Conservation (phyloP, 2,329 filamentous ascomycete species). For the Cordyceps javanica region DNA sequence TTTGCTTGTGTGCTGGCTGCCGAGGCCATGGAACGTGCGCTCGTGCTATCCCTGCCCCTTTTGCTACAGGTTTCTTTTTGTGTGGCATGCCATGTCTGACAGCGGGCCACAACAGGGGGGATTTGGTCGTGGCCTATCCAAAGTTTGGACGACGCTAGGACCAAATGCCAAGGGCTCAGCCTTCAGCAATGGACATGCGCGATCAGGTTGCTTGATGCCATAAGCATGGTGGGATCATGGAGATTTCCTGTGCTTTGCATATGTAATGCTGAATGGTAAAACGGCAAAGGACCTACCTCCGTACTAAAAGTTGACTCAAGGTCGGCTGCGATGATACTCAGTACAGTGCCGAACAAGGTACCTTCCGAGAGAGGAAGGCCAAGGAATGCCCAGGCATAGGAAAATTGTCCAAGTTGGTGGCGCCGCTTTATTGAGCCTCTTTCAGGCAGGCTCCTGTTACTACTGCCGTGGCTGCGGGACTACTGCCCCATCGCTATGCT, state of each 20-base stretch:
- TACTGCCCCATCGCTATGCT: neutral
- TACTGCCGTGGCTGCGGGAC: no score
- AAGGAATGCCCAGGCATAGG: neutral
- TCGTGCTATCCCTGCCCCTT: constrained; percentile 1
- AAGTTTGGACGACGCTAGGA: constrained; percentile 6
- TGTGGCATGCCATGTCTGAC: neutral
- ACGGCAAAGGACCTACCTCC: neutral
- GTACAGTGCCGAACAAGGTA: neutral
- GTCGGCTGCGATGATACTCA: neutral
- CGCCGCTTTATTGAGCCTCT: neutral
- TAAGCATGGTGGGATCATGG: neutral
- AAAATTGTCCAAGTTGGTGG: neutral
- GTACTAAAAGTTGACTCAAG: neutral
- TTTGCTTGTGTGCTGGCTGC: no score
- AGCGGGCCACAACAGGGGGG: neutral
- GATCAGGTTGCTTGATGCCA: neutral
- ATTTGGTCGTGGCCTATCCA: neutral
- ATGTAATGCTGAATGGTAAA: neutral
- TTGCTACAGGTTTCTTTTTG: neutral
- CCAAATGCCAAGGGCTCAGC: neutral
- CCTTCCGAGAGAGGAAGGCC: constrained; percentile 8
- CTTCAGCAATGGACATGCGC: neutral
- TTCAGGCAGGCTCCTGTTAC: constrained; percentile 1
- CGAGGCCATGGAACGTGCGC: neutral
- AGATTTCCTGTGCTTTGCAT: neutral